Base-by-base conservation (phyloP, 768 basidiomycete genomes). In the Albatrellus ellisii region DNA sequence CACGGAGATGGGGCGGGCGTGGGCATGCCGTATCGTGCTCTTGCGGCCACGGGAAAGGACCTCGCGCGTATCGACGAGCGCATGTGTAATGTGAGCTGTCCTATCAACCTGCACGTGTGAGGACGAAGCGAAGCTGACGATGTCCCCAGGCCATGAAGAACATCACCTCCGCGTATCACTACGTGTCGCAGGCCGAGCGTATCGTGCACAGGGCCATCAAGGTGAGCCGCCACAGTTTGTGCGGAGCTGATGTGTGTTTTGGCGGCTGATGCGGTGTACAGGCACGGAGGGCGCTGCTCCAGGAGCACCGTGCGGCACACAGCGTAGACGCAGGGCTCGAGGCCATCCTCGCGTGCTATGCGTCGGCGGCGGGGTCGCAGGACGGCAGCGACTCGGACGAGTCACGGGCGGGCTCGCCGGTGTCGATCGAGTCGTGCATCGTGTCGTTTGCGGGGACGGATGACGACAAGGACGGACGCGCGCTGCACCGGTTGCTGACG, bases 381-480 rank as follows among this genome's bases (percentile, higher is more conserved):
- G 20, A 36, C 6, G 14, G 14, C 5, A 14, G 20, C 20, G 12
- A 18, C 35, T 4, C 35, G 2, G 6, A 18, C 6, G 10, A 18
- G 9, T 10, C 38, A 10, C 15, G 38, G 22, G 6, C 28, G 28
- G 8, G 17, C n/a, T 21, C 40, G 7, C 17, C 28, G 18, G 28
- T 15, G 28, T 32, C 28, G n/a, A 45, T 33, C 59, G 62, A 10
- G 52, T 60, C 25, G 48, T 61, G 36, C 59, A 64, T n/a, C 62
- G 63, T 21, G 47, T 56, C 26, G 44, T 64, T n/a, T 74, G 43
- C 78, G 3, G 68, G 67, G 1, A 71, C 71, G 36, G 61, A 68
- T 27, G 76, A 75, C 47, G 79, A 73, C 32, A 80, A 82, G 36
- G 83, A 84, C 46, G 69, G 66, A 9, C 69, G 71, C 26, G 65